phyloP scores from a whole-genome alignment of 2,329 filamentous ascomycete genomes.

The Phialocephala subalpina region DNA sequence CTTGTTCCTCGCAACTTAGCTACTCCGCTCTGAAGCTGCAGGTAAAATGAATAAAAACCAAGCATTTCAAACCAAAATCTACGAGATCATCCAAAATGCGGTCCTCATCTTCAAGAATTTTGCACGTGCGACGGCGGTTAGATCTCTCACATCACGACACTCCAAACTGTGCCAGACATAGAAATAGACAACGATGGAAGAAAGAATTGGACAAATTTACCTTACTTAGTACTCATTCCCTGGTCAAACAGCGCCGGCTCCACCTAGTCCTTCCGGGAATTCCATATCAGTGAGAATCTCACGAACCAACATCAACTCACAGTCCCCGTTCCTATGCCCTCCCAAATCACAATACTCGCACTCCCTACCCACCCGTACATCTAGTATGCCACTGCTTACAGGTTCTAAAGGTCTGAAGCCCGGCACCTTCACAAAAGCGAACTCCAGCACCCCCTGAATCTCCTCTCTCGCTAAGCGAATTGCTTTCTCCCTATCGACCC shows the following conservation, averaged over 20 bases:
- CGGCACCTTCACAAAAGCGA: not conserved
- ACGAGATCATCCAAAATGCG: no score
- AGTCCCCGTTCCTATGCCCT: constrained; percentile 8
- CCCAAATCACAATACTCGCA: not conserved
- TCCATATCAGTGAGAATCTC: not conserved
- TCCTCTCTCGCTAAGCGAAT: constrained; percentile 9
- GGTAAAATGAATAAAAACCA: no score
- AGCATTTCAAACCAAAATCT: no score
- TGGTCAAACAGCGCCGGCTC: not conserved
- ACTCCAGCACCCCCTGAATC: not conserved
- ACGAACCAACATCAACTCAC: not conserved
- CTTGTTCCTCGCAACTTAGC: no score
- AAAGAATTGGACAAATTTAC: no score
- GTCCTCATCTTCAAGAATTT: no score
- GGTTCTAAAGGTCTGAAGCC: not conserved
- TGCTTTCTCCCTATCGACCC: not conserved
- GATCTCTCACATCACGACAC: no score
- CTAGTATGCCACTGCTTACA: not conserved
- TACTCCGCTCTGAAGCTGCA: no score
- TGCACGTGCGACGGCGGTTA: no score
- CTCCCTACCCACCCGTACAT: not conserved
- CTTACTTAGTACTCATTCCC: no score
- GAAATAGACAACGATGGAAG: no score
- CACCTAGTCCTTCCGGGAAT: not conserved
- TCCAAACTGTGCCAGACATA: no score